Conservation (phyloP, 768 basidiomycete species). For the Lyophyllum decastes region DNA sequence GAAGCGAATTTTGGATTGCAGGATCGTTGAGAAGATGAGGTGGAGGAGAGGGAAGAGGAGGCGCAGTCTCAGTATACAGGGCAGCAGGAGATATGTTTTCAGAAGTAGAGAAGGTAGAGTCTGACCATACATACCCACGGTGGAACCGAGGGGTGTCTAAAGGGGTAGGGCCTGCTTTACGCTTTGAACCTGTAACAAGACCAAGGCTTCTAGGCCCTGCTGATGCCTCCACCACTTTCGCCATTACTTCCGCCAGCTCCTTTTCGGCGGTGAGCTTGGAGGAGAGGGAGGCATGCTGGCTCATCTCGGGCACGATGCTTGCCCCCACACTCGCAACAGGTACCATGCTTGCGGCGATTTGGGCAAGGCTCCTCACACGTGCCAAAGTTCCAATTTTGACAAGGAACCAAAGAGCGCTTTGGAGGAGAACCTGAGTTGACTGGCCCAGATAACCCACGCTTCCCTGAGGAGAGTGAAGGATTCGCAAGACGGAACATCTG, state of each 20-base stretch:
- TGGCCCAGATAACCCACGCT: no score
- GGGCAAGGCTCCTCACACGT: conserved; percentile 7
- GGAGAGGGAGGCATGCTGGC: not conserved
- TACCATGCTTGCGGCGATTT: conserved; percentile 5
- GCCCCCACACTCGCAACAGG: conserved; percentile 10
- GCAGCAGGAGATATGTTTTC: conserved; percentile 3
- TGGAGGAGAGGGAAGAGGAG: conserved; percentile 15
- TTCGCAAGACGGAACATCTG: conserved; percentile 3
- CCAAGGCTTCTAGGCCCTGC: not conserved
- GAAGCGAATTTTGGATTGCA: not conserved
- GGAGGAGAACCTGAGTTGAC: not conserved
- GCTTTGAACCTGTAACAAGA: not conserved
- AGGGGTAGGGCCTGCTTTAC: not conserved
- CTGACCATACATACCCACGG: not conserved
- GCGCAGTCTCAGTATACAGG: conserved; percentile 11
- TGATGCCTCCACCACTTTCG: not conserved
- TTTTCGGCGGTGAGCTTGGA: not conserved
- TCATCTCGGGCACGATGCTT: conserved; percentile 11
- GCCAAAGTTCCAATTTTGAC: conserved; percentile 12
- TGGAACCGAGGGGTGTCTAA: not conserved
- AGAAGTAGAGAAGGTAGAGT: no score
- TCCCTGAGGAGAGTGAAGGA: not conserved
- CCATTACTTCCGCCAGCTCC: not conserved
- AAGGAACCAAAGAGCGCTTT: not conserved
- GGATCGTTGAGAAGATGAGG: conserved; percentile 9